Evolutionary conservation across 1,284 basidiomycete species (phyloP).

Genomic region (Cryptococcus sp.): DNA sequence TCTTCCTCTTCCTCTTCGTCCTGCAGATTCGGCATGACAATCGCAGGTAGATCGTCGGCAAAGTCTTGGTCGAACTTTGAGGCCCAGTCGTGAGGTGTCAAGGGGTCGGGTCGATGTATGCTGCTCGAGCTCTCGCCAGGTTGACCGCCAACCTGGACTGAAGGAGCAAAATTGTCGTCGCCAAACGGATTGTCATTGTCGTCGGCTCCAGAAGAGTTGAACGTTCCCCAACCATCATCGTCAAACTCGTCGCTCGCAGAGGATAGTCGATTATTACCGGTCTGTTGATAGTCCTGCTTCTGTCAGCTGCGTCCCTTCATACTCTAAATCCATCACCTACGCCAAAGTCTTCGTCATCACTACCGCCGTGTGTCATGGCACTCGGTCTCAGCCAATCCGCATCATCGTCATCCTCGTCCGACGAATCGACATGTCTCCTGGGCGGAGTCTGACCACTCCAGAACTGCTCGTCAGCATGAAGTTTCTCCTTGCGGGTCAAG

Average conservation of each 20-base stretch:
- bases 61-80: slow-evolving; percentile 40
- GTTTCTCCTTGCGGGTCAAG: neutral
- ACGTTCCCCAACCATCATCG: slow-evolving; percentile 44
- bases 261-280: slow-evolving; percentile 2
- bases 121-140: slow-evolving; percentile 5
- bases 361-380: slow-evolving; percentile 11
- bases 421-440: slow-evolving; percentile 30
- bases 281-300: slow-evolving; percentile 19
- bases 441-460: slow-evolving; percentile 20
- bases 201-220: slow-evolving; percentile 22
- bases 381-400: slow-evolving; percentile 40
- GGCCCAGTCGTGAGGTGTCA: slow-evolving; percentile 43
- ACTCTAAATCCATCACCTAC: slow-evolving; percentile 17
- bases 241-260: slow-evolving; percentile 20
- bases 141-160: neutral
- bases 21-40: slow-evolving; percentile 14
- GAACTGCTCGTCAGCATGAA: slow-evolving; percentile 12
- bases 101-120: slow-evolving; percentile 5
- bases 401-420: slow-evolving; percentile 43
- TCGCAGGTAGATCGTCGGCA: slow-evolving; percentile 12
- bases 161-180: slow-evolving; percentile 31
- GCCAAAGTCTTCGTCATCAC: slow-evolving; percentile 38
- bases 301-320: slow-evolving; percentile 9
- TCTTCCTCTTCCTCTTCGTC: slow-evolving; percentile 19
- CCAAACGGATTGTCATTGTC: slow-evolving; percentile 42